A percentile compares a stretch with the other conserved stretches of the same genome.
These are phyloP conservation scores for Venturia effusa DNA, from an alignment of 2,329 filamentous ascomycete species.

Conservation along the genomic window DNA sequence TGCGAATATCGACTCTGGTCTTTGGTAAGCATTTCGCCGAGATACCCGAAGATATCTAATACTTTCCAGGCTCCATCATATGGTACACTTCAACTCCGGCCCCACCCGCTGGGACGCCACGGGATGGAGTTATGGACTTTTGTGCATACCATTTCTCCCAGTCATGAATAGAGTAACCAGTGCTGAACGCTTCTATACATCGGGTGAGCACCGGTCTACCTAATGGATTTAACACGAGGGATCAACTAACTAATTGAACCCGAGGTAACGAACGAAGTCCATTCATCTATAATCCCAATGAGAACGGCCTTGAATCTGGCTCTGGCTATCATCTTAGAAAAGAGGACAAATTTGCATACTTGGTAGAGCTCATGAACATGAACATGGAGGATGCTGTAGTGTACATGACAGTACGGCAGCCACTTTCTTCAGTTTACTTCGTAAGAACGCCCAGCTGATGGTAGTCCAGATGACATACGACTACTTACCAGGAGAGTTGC, in stretches of 20 bases:
- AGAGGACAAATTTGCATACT: slow-evolving; percentile 1
- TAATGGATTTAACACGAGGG: neutral
- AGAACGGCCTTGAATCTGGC: neutral
- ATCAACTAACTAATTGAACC: neutral
- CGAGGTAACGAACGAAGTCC: slow-evolving; percentile 8
- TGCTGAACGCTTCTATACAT: neutral
- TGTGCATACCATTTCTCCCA: neutral
- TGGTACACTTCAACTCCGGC: slow-evolving; percentile 7
- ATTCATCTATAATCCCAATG: neutral
- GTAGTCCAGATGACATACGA: slow-evolving; percentile 5
- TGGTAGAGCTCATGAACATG: slow-evolving; percentile 12
- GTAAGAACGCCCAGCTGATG: no score
- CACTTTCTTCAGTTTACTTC: no score
- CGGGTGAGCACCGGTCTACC: neutral
- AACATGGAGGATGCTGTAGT: slow-evolving; percentile 8
- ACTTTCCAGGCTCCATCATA: slow-evolving; percentile 8
- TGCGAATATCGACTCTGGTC: slow-evolving; percentile 8
- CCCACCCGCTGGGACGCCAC: slow-evolving; percentile 5
- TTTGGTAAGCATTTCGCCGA: slow-evolving; percentile 3
- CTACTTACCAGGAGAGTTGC: neutral
- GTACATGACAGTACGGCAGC: slow-evolving; percentile 1
- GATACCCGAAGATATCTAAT: neutral
- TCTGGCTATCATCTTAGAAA: slow-evolving; percentile 4
- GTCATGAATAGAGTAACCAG: neutral
- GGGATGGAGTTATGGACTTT: neutral